Base-by-base conservation (phyloP, 2,329 filamentous ascomycete species). In the Cryphonectria japonica region DNA sequence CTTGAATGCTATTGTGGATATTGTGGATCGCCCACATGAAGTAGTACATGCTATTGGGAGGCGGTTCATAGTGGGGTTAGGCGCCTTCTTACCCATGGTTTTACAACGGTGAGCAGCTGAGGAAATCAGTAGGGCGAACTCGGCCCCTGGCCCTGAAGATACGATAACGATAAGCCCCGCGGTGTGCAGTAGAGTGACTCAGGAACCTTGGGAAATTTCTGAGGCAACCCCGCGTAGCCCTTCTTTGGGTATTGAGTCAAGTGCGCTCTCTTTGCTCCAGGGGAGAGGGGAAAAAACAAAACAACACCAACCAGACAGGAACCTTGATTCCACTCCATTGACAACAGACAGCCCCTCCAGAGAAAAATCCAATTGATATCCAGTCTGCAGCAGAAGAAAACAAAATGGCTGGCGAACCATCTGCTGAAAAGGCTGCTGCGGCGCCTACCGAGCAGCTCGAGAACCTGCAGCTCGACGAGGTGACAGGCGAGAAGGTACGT, bases 391-490 rank as follows among this genome's bases (percentile, higher is more conserved):
- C 68, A 72, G 13, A 22, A 29, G 19, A 29, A 39, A 34, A 32
- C 7, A 9, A 39, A 39, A 77, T 76, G 75, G 75, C 71, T 16
- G 69, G 68, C 72, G 75, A 72, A 73, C 57, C 69, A 34, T 67
- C 66, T 46, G 67, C 62, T 50, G 69, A 72, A 13, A 70, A 70
- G 34, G 70, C 72, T 4, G 46, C 72, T 16, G 75, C 77, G 22
- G 79, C 83, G 62, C 83, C 83, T 68, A 83, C 83, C 74, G 86
- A 88, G 75, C 82, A 83, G 77, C 82, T 91, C 75, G 88, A 88
- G 78, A 93, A 95, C 84, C 87, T 97, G 76, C 88, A 95, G 82
- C 88, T 96, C 66, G 96, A 99, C 82, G 93, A 97, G 79, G 93
- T 95, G 74, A 98, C 96, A 19, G 96, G 96, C 78, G 96, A 99